A percentile compares a stretch with the other conserved stretches of the same genome.
These are phyloP conservation scores for Bipolaris cookei DNA, from an alignment of 2,329 filamentous ascomycete species.

Conservation along the genomic window DNA sequence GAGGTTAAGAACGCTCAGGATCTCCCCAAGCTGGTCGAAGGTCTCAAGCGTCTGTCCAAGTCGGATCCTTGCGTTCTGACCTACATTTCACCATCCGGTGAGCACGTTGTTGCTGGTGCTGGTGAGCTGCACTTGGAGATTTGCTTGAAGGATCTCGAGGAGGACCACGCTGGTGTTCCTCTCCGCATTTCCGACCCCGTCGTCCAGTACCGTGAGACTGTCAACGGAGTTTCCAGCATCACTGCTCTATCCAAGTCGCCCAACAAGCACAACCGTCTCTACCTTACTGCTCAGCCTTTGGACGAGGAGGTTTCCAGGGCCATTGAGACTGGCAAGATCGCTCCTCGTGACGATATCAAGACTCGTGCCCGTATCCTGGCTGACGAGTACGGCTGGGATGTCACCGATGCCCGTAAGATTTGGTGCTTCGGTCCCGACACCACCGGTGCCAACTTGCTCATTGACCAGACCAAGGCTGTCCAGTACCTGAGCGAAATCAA, in stretches of 20 bases:
- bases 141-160: constrained; percentile 99
- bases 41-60: constrained; percentile 99
- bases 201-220: constrained; percentile 98
- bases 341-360: constrained; percentile 98
- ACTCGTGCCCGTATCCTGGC: constrained; percentile 92
- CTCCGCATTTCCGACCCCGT: constrained; percentile 98
- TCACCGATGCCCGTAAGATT: constrained; percentile 99
- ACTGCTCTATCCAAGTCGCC: constrained; percentile 98
- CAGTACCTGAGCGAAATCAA: constrained; percentile 99
- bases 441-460: constrained; percentile 94
- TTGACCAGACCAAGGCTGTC: constrained; percentile 99
- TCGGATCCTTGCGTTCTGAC: constrained; percentile 98
- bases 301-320: constrained; percentile 88
- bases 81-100: constrained; percentile 86
- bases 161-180: constrained; percentile 98
- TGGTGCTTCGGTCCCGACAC: constrained; percentile 99
- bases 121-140: constrained; percentile 99
- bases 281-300: constrained; percentile 90
- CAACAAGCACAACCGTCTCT: constrained; percentile 99
- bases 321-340: constrained; percentile 92
- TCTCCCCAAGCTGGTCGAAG: constrained; percentile 99
- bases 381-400: constrained; percentile 98
- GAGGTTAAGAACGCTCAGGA: constrained; percentile 99
- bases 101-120: constrained; percentile 98
- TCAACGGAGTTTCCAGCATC: constrained; percentile 83